phyloP scores from a whole-genome alignment of 768 basidiomycete species.

The Hemileccinum impolitum region DNA sequence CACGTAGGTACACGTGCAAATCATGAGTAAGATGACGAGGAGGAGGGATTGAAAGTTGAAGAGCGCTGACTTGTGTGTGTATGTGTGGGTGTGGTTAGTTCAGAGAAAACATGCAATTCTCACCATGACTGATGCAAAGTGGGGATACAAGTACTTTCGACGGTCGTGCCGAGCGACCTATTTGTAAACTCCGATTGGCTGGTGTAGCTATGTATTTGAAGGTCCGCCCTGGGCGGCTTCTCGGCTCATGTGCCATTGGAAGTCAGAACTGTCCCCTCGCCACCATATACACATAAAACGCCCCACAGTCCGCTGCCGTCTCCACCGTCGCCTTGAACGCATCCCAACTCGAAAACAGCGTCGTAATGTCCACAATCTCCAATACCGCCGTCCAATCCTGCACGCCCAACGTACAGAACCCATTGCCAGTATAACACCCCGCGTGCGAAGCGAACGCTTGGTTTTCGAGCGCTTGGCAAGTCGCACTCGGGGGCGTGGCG shows the following conservation, averaged over 20 bases:
- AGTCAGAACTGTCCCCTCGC: slow-evolving; percentile 9
- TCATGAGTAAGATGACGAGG: slow-evolving; percentile 86
- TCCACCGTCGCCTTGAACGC: slow-evolving; percentile 11
- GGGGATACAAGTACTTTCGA: too few relatives aligned
- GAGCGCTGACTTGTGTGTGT: slow-evolving; percentile 70
- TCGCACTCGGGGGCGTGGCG: slow-evolving; percentile 11
- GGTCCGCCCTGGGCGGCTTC: too few relatives aligned
- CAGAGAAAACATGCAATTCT: not conserved
- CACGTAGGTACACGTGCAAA: slow-evolving; percentile 97
- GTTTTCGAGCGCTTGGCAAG: slow-evolving; percentile 34
- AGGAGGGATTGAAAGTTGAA: slow-evolving; percentile 98
- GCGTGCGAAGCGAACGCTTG: slow-evolving; percentile 43
- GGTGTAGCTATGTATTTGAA: too few relatives aligned
- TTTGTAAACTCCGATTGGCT: too few relatives aligned
- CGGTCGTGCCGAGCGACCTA: too few relatives aligned
- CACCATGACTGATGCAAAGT: slow-evolving; percentile 23
- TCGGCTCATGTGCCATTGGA: too few relatives aligned
- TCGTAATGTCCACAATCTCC: slow-evolving; percentile 24
- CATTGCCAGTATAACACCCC: slow-evolving; percentile 38
- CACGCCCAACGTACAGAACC: slow-evolving; percentile 38
- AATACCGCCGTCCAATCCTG: slow-evolving; percentile 38
- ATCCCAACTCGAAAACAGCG: slow-evolving; percentile 16
- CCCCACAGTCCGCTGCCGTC: slow-evolving; percentile 8
- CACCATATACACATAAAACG: slow-evolving; percentile 14
- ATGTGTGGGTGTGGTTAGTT: slow-evolving; percentile 7